Conservation (phyloP, 306 rosid species). For the Prinsepia uniflora region DNA sequence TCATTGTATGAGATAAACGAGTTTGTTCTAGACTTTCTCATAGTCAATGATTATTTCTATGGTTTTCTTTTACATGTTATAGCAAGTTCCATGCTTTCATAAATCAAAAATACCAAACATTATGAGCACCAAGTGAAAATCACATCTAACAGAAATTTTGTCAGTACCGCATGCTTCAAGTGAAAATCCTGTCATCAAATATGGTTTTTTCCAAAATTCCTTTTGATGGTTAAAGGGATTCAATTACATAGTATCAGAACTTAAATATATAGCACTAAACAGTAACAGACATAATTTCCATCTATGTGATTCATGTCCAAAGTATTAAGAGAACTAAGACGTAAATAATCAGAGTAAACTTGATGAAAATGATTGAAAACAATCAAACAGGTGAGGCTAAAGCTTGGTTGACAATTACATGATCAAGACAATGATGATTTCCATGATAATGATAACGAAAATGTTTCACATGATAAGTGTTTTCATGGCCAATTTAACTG, state of each 20-base stretch:
- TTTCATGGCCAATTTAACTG: constrained; percentile 2
- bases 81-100: neutral
- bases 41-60: neutral
- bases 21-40: neutral
- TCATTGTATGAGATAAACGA: neutral
- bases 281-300: neutral
- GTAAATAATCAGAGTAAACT: neutral
- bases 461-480: neutral
- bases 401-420: neutral
- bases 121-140: neutral
- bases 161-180: neutral
- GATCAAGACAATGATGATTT: neutral
- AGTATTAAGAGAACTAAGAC: neutral
- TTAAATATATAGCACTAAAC: neutral
- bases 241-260: neutral
- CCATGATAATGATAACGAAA: neutral
- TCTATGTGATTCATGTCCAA: neutral
- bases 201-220: neutral
- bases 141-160: constrained; percentile 3
- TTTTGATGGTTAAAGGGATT: constrained; percentile 8
- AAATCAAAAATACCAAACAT: neutral
- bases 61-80: neutral
- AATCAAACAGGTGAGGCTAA: neutral
- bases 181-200: constrained; percentile 12
- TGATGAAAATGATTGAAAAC: neutral